Conservation (phyloP, 129 eudicot genomes). For the Apium graveolens region DNA sequence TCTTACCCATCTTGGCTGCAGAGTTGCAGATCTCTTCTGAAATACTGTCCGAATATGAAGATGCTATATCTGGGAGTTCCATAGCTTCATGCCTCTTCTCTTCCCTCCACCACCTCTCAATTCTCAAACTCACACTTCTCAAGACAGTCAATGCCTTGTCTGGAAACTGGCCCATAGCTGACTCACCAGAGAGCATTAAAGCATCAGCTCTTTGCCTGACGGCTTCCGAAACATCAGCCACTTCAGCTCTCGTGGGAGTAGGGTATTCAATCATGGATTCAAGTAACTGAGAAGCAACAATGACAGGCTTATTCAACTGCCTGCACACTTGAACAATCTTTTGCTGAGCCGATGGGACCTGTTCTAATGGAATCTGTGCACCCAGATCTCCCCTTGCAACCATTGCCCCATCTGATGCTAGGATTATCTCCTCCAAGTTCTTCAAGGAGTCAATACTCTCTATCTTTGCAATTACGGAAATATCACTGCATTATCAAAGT, state of each 20-base stretch:
- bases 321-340: conserved; percentile 76
- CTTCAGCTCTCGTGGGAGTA: conserved; percentile 92
- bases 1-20: conserved; percentile 89
- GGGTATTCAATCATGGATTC: conserved; percentile 99
- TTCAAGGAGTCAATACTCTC: conserved; percentile 85
- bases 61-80: conserved; percentile 68
- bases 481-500: conserved; percentile 41
- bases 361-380: conserved; percentile 93
- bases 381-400: conserved; percentile 98
- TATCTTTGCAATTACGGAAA: conserved; percentile 82
- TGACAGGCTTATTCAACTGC: conserved; percentile 80
- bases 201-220: conserved; percentile 93
- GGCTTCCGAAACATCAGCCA: conserved; percentile 98
- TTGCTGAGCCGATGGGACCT: conserved; percentile 90
- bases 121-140: conserved; percentile 82
- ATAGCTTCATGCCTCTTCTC: conserved; percentile 64
- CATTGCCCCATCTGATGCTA: conserved; percentile 95
- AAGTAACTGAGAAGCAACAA: conserved; percentile 89
- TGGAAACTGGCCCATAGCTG: conserved; percentile 97
- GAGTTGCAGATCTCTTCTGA: conserved; percentile 91
- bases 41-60: conserved; percentile 64
- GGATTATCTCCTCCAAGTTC: conserved; percentile 83
- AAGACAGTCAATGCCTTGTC: conserved; percentile 90
- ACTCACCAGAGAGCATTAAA: conserved; percentile 94
- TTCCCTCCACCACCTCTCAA: conserved; percentile 98